These are phyloP conservation scores for Cornus suecica DNA, from an alignment of 148 eudicot species.

Conservation along the genomic window DNA sequence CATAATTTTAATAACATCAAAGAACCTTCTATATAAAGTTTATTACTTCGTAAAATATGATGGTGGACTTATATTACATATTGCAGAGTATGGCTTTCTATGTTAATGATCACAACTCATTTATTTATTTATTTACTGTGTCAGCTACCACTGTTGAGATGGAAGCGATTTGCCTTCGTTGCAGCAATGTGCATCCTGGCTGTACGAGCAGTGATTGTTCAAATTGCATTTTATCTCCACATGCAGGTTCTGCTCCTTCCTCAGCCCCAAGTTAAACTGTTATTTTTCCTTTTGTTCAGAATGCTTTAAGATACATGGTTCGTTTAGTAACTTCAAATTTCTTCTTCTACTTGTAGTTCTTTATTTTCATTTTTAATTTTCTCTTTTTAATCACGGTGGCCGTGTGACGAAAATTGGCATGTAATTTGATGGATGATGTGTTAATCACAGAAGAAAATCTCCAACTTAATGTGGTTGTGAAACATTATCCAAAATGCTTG, in stretches of 20 bases:
- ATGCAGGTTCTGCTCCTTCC: conserved; percentile 51
- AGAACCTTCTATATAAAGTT: too few relatives aligned
- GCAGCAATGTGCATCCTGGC: conserved; percentile 98
- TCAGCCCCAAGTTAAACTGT: neutral
- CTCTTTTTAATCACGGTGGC: neutral
- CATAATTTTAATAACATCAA: neutral
- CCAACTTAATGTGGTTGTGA: too few relatives aligned
- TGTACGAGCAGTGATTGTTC: conserved; percentile 93
- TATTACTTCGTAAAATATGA: neutral
- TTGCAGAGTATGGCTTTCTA: neutral
- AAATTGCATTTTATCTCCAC: conserved; percentile 91
- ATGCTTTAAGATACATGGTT: neutral
- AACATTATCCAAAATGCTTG: too few relatives aligned
- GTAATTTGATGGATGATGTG: neutral
- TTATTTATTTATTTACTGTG: conserved; percentile 22
- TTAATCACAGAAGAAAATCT: neutral
- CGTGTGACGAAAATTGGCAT: neutral
- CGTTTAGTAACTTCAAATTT: neutral
- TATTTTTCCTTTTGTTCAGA: neutral
- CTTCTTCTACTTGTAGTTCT: too few relatives aligned
- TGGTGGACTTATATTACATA: neutral
- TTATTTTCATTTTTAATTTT: too few relatives aligned
- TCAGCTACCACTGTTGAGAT: conserved; percentile 86
- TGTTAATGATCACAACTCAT: conserved; percentile 3
- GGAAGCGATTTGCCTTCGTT: conserved; percentile 93